Evolutionary conservation across 257 asterid genomes (phyloP).

Genomic region (Solanum neorickii): DNA sequence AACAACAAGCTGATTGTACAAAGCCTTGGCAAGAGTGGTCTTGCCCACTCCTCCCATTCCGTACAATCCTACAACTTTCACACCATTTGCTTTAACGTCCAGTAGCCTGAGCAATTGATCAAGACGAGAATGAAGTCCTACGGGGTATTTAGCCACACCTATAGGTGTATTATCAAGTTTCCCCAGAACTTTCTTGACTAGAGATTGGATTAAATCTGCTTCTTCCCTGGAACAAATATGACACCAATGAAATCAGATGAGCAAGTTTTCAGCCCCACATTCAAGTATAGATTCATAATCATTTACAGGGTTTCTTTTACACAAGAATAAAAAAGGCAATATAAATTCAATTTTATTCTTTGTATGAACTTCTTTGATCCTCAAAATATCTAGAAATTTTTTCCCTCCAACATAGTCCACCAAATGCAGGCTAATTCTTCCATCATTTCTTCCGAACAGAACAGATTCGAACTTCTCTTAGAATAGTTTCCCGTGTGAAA

Average conservation of each 20-base stretch:
- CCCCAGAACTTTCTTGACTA: constrained; percentile 1
- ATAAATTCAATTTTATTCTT: neutral
- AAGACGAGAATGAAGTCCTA: constrained; percentile 15
- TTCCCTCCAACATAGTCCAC: neutral
- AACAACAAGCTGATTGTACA: constrained; percentile 1
- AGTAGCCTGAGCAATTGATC: neutral
- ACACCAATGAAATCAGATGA: neutral
- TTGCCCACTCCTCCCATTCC: constrained; percentile 14
- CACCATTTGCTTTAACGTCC: constrained; percentile 2
- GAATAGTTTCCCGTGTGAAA: neutral
- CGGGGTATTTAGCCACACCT: constrained; percentile 15
- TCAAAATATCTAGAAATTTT: neutral
- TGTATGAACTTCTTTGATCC: neutral
- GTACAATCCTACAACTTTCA: neutral
- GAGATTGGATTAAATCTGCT: neutral
- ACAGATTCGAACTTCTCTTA: neutral
- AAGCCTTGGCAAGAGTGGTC: constrained; percentile 1
- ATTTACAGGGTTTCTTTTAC: neutral
- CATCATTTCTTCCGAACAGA: neutral
- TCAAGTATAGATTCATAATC: neutral
- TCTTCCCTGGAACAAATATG: constrained; percentile 10
- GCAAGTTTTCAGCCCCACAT: neutral
- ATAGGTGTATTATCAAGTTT: constrained; percentile 16
- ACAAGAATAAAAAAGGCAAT: neutral
- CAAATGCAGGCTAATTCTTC: neutral